A percentile compares a stretch with the other conserved stretches of the same genome.
Evolutionary conservation across 257 asterid genomes (phyloP).

Genomic region (Anisodus acutangulus): DNA sequence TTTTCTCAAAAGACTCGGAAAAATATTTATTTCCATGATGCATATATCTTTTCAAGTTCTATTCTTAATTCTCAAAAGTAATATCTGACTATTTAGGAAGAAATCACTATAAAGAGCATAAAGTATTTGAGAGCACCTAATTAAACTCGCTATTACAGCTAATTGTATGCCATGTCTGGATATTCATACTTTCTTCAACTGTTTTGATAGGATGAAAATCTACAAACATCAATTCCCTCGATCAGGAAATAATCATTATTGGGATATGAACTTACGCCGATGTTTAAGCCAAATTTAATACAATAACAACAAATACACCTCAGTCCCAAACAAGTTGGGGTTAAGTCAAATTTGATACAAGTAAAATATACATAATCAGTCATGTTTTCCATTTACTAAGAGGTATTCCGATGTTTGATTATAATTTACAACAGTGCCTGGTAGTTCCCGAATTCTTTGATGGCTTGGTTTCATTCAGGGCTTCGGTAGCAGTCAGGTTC

Average conservation of each 20-base stretch:
- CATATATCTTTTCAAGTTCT: background rate
- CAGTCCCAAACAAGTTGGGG: background rate
- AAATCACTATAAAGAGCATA: background rate
- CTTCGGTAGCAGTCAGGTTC: background rate
- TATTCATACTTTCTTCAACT: background rate
- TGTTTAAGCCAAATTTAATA: background rate
- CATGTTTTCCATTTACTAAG: background rate
- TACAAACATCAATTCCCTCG: background rate
- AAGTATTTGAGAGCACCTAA: background rate
- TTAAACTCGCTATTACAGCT: background rate
- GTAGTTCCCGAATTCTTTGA: background rate
- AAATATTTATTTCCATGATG: background rate
- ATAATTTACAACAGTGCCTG: slow-evolving; percentile 11
- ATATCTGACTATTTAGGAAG: background rate
- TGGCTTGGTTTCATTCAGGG: background rate
- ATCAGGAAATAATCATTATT: slow-evolving; percentile 3
- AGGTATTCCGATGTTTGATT: background rate
- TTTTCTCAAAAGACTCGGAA: no score
- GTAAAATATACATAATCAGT: background rate
- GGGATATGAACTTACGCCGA: background rate
- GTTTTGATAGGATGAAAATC: background rate
- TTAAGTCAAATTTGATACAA: background rate
- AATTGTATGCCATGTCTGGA: background rate
- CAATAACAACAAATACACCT: background rate
- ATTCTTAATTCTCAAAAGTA: background rate